Evolutionary conservation across 2,329 filamentous ascomycete species (phyloP), one percentile per base, ranked within the genome.

Genomic region (Trichothecium sympodiale): DNA sequence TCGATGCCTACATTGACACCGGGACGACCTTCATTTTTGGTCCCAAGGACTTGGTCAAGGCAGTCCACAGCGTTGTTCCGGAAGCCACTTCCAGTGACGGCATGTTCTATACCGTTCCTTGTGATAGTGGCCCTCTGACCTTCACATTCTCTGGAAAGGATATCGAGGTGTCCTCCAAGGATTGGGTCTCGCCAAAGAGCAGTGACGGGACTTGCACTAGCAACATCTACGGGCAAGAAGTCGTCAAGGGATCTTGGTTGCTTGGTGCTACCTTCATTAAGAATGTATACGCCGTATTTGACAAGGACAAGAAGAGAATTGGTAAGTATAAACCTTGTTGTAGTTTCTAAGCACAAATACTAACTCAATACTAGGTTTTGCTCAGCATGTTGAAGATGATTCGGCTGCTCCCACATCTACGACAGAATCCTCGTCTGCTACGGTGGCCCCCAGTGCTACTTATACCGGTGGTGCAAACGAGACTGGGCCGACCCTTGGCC

Each of bases 271-370:
- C 81, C 1, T 94, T 94, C 48, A 60, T 94, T 41, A 94, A 93
- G 62, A 94, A 93, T 46, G 86, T 94, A 13, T 94, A 94, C 52
- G 67, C 76, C 2, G 79, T 91, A 17, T 94, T 93, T 53, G 87
- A 94, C 54, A 74, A 74, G 36, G 85, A 89, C 42, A 51, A 76
- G 43, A 59, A 56, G 30, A 71, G 69, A 35, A 74, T 87, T 43
- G 82, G 80, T 72, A 53, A 52, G 65, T 33, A 12, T 34, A 2
- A 36, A 8, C 6, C 20, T 25, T 25, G 20, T 3, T 17, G 17
- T 13, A 5, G 26, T 4, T 8, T 17, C 9, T 30, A n/a, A 6
- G 20, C 6, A 25, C 10, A 10, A 10, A 25, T 25, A 16, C 31
- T 38, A 31, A 38, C 32, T 13, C 10, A 3, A 13, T 33, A 6